These are phyloP conservation scores for Talaromyces ruber DNA, from an alignment of 495 filamentous ascomycete species.

Conservation along the genomic window DNA sequence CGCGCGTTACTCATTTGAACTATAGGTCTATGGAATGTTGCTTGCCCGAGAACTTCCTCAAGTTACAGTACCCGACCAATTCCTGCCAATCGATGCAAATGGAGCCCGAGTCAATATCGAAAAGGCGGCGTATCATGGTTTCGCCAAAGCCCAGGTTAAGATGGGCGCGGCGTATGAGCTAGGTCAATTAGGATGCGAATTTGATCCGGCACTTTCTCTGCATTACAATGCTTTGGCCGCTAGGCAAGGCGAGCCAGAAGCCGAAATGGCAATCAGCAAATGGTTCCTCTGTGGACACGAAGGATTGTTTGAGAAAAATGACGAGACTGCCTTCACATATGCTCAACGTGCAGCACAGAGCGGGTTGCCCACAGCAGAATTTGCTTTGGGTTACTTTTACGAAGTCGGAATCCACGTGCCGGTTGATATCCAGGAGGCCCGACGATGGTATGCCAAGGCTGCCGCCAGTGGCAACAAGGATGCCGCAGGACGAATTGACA, in stretches of 20 bases:
- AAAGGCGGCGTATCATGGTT: slow-evolving; percentile 92
- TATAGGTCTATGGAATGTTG: slow-evolving; percentile 85
- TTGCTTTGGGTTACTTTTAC: slow-evolving; percentile 95
- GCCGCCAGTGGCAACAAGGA: slow-evolving; percentile 90
- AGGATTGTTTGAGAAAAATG: slow-evolving; percentile 86
- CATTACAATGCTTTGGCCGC: slow-evolving; percentile 95
- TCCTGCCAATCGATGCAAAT: slow-evolving; percentile 64
- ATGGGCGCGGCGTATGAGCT: slow-evolving; percentile 96
- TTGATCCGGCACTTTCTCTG: slow-evolving; percentile 82
- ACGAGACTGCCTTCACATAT: slow-evolving; percentile 84
- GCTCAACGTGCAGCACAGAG: slow-evolving; percentile 75
- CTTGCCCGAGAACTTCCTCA: slow-evolving; percentile 83
- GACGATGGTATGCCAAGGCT: slow-evolving; percentile 85
- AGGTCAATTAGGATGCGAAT: slow-evolving; percentile 87
- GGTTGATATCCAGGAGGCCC: slow-evolving; percentile 73
- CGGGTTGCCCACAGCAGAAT: slow-evolving; percentile 84
- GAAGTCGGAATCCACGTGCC: slow-evolving; percentile 88
- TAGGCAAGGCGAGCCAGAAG: slow-evolving; percentile 80
- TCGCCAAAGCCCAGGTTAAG: slow-evolving; percentile 94
- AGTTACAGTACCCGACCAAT: slow-evolving; percentile 66
- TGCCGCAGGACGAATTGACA: slow-evolving; percentile 70
- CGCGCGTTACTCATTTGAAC: background rate
- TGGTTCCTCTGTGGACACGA: slow-evolving; percentile 98
- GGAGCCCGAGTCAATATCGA: slow-evolving; percentile 84
- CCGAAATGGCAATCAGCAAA: slow-evolving; percentile 94